These are phyloP conservation scores for Tripidium arundinaceum DNA, from an alignment of 202 grass and related monocot genomes.

Conservation along the genomic window DNA sequence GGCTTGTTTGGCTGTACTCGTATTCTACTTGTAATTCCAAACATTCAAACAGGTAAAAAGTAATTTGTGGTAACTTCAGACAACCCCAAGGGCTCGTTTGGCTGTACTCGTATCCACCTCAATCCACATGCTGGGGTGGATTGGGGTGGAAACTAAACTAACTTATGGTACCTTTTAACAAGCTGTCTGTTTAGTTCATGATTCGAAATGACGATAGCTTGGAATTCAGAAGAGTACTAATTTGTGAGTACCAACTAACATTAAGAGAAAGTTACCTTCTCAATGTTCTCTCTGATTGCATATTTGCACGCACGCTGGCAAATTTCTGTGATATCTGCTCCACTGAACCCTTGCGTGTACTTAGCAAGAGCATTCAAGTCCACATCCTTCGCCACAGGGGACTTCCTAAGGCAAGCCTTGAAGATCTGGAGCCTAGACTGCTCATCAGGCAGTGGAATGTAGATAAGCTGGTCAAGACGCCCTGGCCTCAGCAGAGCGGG, in stretches of 20 bases:
- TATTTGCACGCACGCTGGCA: constrained; percentile 94
- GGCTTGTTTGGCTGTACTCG: no score
- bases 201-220: not conserved
- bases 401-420: constrained; percentile 90
- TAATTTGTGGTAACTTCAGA: not conserved
- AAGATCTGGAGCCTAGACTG: constrained; percentile 78
- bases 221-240: not conserved
- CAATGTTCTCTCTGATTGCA: constrained; percentile 93
- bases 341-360: constrained; percentile 94
- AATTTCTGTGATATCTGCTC: constrained; percentile 94
- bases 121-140: no score
- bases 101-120: no score
- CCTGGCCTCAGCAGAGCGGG: constrained; percentile 85
- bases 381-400: constrained; percentile 80
- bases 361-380: constrained; percentile 78
- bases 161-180: not conserved
- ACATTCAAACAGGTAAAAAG: not conserved
- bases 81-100: no score
- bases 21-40: not conserved
- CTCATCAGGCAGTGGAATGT: constrained; percentile 91
- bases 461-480: constrained; percentile 86
- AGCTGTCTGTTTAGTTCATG: not conserved
- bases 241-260: not conserved
- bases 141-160: not conserved
- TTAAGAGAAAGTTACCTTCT: constrained; percentile 55